Evolutionary conservation across 805 yeast species (phyloP).

Genomic region (Maudiozyma pseudohumilis): DNA sequence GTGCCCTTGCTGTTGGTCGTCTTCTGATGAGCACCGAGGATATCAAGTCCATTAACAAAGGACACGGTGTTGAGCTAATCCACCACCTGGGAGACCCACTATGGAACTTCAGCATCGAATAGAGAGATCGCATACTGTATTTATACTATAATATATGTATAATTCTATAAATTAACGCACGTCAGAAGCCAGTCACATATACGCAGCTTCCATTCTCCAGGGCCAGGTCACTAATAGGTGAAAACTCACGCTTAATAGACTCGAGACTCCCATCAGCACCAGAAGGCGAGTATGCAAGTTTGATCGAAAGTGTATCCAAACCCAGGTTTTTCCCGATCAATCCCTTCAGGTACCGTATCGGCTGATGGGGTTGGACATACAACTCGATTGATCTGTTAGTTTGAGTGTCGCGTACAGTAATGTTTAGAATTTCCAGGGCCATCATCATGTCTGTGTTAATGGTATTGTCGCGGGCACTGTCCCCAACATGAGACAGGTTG

Average conservation of each 20-base stretch:
- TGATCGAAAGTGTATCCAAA: constrained; percentile 5
- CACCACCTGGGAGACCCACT: constrained; percentile 86
- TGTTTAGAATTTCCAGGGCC: constrained; percentile 5
- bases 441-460: constrained; percentile 2
- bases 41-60: constrained; percentile 72
- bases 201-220: neutral
- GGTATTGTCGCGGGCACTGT: neutral
- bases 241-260: constrained; percentile 3
- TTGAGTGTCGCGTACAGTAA: constrained; percentile 7
- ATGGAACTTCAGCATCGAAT: constrained; percentile 53
- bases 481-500: constrained; percentile 1
- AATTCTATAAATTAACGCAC: neutral
- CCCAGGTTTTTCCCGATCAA: constrained; percentile 8
- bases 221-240: constrained; percentile 1
- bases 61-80: constrained; percentile 76
- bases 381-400: constrained; percentile 1
- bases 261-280: neutral
- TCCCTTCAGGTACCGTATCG: constrained; percentile 20
- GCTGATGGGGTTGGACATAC: constrained; percentile 9
- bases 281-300: constrained; percentile 7
- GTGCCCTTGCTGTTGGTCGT: constrained; percentile 85
- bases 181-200: neutral
- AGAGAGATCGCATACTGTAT: constrained; percentile 1
- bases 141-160: neutral
- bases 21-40: constrained; percentile 83